Evolutionary conservation across 768 basidiomycete species (phyloP), one percentile per base, ranked within the genome.

Genomic region (Trametopsis cervina): DNA sequence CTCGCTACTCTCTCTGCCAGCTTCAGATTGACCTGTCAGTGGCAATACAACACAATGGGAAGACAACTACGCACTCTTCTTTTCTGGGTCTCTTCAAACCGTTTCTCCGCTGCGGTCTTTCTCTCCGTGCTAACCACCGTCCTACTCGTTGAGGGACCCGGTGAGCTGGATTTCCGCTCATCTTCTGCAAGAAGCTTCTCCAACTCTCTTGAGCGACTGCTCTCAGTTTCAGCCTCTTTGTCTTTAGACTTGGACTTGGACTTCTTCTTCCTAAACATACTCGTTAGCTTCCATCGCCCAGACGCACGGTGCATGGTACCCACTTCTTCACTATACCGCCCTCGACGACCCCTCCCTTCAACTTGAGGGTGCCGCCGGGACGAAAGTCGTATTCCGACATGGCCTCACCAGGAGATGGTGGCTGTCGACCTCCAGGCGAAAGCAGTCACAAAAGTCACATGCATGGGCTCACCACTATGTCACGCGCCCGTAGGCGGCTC

Each of bases 371-470:
- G 62, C 91, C 90, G 41, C 89, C 86, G 47, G 88, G 83, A 63
- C 82, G 81, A 67, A 86, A 73, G 69, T 86, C 80, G 67, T 94
- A 93, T 66, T 87, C 88, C 49, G 84, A 81, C 85, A 90, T 90
- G 67, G 57, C 47, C 52, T 53, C 38, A 3, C 17, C n/a, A 49
- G 15, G 24, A 27, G 41, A 22, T 33, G 46, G 55, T 52, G 50
- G 55, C 48, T 36, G 48, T 51, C 53, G 59, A 54, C 46, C 49
- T 52, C 52, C 52, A 44, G 54, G 37, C 17, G 33, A 21, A 41
- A 35, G 2, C 12, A 47, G 59, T 60, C 61, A 58, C 57, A 40
- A n/a, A 45, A 47, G 52, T 54, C 59, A 49, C 52, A n/a, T 42
- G 46, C 36, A 15, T 46, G n/a, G 41, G 39, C 40, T 17, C 38